Conservation (phyloP, 331 rosid species). For the Acacia concinna region DNA sequence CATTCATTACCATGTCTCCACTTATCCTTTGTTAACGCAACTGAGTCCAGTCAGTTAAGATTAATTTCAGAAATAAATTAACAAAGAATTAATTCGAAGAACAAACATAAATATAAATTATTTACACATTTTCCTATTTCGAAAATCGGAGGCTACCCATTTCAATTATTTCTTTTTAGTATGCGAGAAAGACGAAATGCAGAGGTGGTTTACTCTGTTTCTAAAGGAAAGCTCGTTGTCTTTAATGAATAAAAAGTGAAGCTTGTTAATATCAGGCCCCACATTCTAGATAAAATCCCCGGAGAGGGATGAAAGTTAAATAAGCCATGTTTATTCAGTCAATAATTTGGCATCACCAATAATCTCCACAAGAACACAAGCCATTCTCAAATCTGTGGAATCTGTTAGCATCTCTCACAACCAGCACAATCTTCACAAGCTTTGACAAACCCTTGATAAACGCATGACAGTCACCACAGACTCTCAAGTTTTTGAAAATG, state of each 20-base stretch:
- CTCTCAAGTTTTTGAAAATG: slow-evolving; percentile 56
- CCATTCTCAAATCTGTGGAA: slow-evolving; percentile 61
- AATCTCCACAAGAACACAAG: slow-evolving; percentile 62
- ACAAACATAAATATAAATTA: not conserved
- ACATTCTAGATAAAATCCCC: too few relatives aligned
- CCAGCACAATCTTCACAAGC: not conserved
- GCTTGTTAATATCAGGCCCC: not conserved
- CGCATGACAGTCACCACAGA: slow-evolving; percentile 5
- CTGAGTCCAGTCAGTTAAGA: not conserved
- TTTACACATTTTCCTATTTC: too few relatives aligned
- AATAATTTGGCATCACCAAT: slow-evolving; percentile 42
- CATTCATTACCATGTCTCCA: not conserved
- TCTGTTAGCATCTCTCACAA: slow-evolving; percentile 23
- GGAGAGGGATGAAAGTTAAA: not conserved
- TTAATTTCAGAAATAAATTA: not conserved
- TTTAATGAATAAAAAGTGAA: too few relatives aligned
- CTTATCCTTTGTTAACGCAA: not conserved
- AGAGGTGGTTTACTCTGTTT: not conserved
- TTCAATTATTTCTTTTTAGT: not conserved
- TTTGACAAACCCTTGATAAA: slow-evolving; percentile 6
- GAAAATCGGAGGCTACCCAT: too few relatives aligned
- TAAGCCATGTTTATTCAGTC: not conserved
- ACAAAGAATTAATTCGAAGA: not conserved
- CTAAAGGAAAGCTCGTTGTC: too few relatives aligned
- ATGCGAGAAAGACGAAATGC: not conserved